Percentiles rank a stretch among this genome's conserved stretches.
phyloP scores from a whole-genome alignment of 73 alveolate species.

The Uronychia setigera region DNA sequence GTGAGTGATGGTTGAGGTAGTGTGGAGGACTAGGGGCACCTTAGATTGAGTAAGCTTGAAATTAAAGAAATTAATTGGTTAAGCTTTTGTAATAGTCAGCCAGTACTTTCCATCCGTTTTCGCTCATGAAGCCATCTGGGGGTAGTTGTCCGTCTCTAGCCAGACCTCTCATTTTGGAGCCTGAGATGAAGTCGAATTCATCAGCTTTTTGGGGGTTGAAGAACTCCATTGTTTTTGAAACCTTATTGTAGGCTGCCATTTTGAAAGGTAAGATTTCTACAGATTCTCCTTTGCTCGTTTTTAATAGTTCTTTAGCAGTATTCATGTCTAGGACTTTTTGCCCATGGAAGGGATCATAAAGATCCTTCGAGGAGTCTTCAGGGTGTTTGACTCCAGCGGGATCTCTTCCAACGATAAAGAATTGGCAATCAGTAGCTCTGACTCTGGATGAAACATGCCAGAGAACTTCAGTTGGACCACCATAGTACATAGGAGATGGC shows the following conservation, averaged over 20 bases:
- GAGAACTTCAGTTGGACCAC: constrained; percentile 72
- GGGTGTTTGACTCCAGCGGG: constrained; percentile 77
- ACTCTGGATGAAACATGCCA: constrained; percentile 75
- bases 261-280: constrained; percentile 69
- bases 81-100: constrained; percentile 49
- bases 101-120: constrained; percentile 64
- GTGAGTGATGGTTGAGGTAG: too few species aligned
- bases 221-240: constrained; percentile 36
- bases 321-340: constrained; percentile 43
- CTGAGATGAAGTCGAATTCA: constrained; percentile 60
- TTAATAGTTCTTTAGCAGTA: neutral
- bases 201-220: constrained; percentile 36
- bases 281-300: constrained; percentile 15
- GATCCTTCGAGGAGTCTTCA: constrained; percentile 40
- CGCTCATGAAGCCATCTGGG: constrained; percentile 61
- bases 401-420: constrained; percentile 70
- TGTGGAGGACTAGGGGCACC: too few species aligned
- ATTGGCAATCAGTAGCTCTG: constrained; percentile 51
- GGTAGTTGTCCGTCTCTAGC: constrained; percentile 52
- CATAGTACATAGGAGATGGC: constrained; percentile 77
- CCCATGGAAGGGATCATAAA: constrained; percentile 70
- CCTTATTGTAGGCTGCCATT: constrained; percentile 62
- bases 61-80: too few species aligned
- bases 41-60: too few species aligned
- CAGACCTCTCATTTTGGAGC: constrained; percentile 52